Conservation (phyloP, 176 grass and related monocot species). For the Aegilops sharonensis region DNA sequence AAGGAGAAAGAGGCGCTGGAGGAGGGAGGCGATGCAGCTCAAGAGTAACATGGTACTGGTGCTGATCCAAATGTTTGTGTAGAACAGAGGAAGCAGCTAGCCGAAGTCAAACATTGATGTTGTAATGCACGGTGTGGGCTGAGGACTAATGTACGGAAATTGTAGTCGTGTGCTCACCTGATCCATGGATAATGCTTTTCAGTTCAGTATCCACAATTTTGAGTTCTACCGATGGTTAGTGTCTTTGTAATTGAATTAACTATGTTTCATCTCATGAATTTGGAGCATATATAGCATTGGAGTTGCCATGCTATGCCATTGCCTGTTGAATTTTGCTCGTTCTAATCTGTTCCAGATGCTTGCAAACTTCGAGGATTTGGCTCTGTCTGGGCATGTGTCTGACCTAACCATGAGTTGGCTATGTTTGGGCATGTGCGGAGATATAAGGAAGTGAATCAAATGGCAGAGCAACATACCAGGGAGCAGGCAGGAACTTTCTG, state of each 20-base stretch:
- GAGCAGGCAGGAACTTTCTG: too few relatives aligned
- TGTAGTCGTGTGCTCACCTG: not conserved
- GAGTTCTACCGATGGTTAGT: not conserved
- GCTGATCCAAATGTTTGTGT: not conserved
- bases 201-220: not conserved
- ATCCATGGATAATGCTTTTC: not conserved
- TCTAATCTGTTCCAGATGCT: too few relatives aligned
- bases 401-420: too few relatives aligned
- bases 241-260: not conserved
- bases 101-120: too few relatives aligned
- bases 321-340: too few relatives aligned
- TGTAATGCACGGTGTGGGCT: too few relatives aligned
- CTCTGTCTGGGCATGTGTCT: too few relatives aligned
- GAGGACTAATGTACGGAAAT: not conserved
- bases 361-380: not conserved
- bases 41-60: slow-evolving; percentile 16
- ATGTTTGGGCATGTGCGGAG: too few relatives aligned
- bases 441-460: too few relatives aligned
- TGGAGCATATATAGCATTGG: not conserved
- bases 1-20: slow-evolving; percentile 55
- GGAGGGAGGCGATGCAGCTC: slow-evolving; percentile 18
- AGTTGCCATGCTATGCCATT: too few relatives aligned
- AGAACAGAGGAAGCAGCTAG: not conserved
- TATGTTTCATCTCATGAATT: not conserved
- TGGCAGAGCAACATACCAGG: too few relatives aligned